Evolutionary conservation across 345 rosid genomes (phyloP).

Genomic region (Dipteronia sinensis): DNA sequence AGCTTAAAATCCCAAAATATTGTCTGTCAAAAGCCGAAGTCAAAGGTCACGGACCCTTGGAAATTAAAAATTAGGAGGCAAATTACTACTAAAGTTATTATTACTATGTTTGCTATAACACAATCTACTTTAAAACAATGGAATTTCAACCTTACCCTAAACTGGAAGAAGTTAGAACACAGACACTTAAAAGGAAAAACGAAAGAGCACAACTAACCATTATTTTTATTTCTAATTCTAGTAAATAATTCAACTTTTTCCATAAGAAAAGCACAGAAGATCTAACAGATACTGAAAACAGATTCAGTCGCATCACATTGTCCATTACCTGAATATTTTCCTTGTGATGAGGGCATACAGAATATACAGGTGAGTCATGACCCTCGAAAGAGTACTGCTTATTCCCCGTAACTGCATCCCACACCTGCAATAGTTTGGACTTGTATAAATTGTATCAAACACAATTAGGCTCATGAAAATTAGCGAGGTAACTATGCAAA

Average conservation of each 20-base stretch:
- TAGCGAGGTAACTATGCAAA: constrained; percentile 28
- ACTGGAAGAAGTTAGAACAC: neutral
- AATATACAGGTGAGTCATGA: constrained; percentile 88
- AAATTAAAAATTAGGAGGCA: constrained; percentile 1
- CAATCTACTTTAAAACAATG: neutral
- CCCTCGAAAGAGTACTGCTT: constrained; percentile 63
- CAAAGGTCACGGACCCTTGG: neutral
- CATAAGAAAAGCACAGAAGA: neutral
- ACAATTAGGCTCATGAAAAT: constrained; percentile 9
- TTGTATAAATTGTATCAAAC: constrained; percentile 27
- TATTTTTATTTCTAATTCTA: neutral
- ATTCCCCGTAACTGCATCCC: constrained; percentile 74
- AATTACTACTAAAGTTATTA: neutral
- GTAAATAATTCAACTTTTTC: neutral
- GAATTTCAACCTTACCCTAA: neutral
- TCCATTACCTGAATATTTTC: constrained; percentile 74
- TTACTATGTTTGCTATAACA: neutral
- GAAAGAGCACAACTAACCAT: constrained; percentile 2
- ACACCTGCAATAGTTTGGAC: constrained; percentile 53
- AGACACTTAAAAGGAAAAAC: constrained; percentile 1
- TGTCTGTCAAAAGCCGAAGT: neutral
- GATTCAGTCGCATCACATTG: constrained; percentile 11
- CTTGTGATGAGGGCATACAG: constrained; percentile 83
- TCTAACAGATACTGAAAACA: constrained; percentile 4
- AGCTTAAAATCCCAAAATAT: neutral